Evolutionary conservation across 768 basidiomycete genomes (phyloP), one percentile per base, ranked within the genome.

Genomic region (Tephrocybe sp.): DNA sequence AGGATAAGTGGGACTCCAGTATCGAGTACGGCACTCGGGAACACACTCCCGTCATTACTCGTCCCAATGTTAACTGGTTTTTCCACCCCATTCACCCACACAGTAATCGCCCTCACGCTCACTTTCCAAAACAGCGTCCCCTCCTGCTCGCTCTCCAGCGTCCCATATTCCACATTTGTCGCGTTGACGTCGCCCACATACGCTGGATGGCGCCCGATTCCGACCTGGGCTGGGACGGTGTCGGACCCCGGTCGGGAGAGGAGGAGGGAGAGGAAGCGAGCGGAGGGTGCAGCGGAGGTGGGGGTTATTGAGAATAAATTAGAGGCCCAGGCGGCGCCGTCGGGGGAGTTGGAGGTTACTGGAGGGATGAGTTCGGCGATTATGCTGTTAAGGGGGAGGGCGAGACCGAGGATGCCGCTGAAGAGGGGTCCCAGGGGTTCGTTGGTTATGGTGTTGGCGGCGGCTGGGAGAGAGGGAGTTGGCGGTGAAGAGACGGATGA

Each of bases 241-340:
- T 62, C 63, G 7, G 77, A 83, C 12, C 84, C 87, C 0, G 89
- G 89, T 2, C 89, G 82, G 12, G 76, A 76, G 38, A 92, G 80
- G 7, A 82, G 68, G 18, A 91, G 69, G 1, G 84, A 85, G 49
- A 89, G 64, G 64, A 90, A 91, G 15, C 81, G 80, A 7, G 77
- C 67, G 3, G 78, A 59, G 0, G 89, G 87, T 0, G 86, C 78
- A 6, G 66, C 54, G 4, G 68, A 55, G 8, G 62, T 26, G 9
- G 86, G 84, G 0, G 84, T 79, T 51, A 88, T 79, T 36, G 79
- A 79, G 64, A 91, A 86, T 35, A 92, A 69, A 55, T 90, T 90
- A 15, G 86, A 84, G 0, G 82, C 68, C 65, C 85, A 72, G 0
- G 82, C 63, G 3, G 88, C 85, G 38, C 89, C 88, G 54, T 89